Evolutionary conservation across 192 early-diverging fungal genomes (phyloP), one percentile per base, ranked within the genome.

Genomic region (Coemansia sp.): DNA sequence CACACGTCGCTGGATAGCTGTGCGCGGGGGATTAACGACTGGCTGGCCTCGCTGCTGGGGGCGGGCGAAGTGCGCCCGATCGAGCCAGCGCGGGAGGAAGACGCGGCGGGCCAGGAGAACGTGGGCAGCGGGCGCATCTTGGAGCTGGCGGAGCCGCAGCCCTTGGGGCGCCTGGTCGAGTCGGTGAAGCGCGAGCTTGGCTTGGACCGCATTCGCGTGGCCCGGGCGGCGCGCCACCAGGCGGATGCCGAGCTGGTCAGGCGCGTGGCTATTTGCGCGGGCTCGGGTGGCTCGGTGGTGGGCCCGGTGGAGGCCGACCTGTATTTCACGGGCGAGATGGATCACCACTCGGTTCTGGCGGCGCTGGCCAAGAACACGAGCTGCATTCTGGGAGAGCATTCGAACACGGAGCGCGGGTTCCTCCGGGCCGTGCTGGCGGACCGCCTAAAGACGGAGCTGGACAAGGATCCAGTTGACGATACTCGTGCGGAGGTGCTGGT

Each of bases 321-420:
- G 20, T 91, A 82, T 52, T 80, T 91, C 25, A 92, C 95, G 7
- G 95, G 93, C 11, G 95, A 98, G 77, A 90, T 98, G 85, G 83
- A 83, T 11, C 95, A 98, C 54, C 95, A 98, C 40, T 90, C 92
- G 32, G 83, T 93, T 4, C 77, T 98, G n/a, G 88, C 81, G 19
- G 87, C 90, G 10, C 44, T 87, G 5, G 83, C 81, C 7, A 77
- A 82, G 32, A 76, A 80, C 44, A 88, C 83, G 10, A 89, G 87
- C 47, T 89, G 93, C 3, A 78, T 97, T 28, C 71, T 97, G 44
- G 81, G 79, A 46, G 94, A 97, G 60, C 94, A 97, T 47, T 76
- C 89, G 14, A 97, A 97, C 54, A 88, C 90, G 0, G 91, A 97
- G 60, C 80, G 94, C 38, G 91, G 92, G 7, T 97, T 83, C 49